A percentile compares a stretch with the other conserved stretches of the same genome.
phyloP scores from a whole-genome alignment of 352 stramenopile species.

The Globisporangium paroecandrum region DNA sequence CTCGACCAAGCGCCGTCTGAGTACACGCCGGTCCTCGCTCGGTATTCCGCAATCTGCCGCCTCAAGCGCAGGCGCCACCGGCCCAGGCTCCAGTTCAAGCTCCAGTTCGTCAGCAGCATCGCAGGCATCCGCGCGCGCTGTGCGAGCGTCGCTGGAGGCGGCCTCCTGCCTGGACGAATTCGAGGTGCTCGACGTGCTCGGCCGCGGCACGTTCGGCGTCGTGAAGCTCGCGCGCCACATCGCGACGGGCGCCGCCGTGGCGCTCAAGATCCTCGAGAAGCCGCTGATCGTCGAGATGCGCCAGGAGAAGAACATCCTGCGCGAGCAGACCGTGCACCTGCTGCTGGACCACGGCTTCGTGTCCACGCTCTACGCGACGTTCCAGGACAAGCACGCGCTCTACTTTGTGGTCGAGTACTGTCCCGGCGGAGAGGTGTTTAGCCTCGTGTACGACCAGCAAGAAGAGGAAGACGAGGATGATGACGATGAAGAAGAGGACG shows the following conservation, averaged over 20 bases:
- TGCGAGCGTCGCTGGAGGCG: constrained; percentile 23
- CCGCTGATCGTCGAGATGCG: constrained; percentile 43
- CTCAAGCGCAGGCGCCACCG: not conserved
- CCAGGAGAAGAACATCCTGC: constrained; percentile 66
- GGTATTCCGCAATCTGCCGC: constrained; percentile 6
- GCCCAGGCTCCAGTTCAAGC: not conserved
- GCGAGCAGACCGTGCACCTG: constrained; percentile 67
- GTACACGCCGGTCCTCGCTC: constrained; percentile 19
- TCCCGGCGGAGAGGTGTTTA: constrained; percentile 79
- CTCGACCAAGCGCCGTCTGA: constrained; percentile 20
- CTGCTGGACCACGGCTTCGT: constrained; percentile 59
- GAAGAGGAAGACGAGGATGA: constrained; percentile 36
- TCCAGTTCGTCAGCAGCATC: not conserved
- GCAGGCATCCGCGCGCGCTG: not conserved
- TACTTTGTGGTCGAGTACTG: constrained; percentile 81
- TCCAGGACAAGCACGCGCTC: constrained; percentile 67
- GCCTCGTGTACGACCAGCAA: constrained; percentile 77
- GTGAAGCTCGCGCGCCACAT: constrained; percentile 64
- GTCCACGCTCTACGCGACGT: constrained; percentile 54
- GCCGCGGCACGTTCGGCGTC: constrained; percentile 64
- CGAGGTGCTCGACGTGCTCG: constrained; percentile 60
- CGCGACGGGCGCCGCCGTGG: constrained; percentile 48
- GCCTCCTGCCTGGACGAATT: constrained; percentile 37
- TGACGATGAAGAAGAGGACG: constrained; percentile 16
- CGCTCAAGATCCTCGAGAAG: constrained; percentile 57